These are phyloP conservation scores for Zymoseptoria passerinii DNA, from an alignment of 2,329 filamentous ascomycete species.

Conservation along the genomic window DNA sequence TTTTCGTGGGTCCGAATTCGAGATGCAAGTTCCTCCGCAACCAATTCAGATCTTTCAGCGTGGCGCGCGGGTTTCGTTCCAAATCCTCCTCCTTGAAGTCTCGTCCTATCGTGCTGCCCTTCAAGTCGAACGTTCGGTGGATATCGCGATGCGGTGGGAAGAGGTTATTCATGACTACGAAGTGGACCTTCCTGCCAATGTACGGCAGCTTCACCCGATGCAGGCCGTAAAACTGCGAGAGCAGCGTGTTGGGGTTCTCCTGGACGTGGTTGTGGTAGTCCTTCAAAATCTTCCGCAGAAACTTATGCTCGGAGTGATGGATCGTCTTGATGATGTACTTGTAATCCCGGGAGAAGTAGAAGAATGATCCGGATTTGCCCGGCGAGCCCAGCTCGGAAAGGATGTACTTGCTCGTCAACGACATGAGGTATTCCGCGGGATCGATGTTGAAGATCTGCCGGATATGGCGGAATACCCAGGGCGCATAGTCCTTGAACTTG, in stretches of 20 bases:
- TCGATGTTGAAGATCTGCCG: slow-evolving; percentile 83
- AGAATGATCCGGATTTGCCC: slow-evolving; percentile 97
- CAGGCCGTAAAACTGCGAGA: slow-evolving; percentile 95
- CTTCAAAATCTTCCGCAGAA: slow-evolving; percentile 71
- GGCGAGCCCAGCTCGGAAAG: slow-evolving; percentile 93
- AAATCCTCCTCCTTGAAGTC: slow-evolving; percentile 85
- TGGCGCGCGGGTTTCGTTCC: slow-evolving; percentile 81
- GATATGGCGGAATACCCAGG: slow-evolving; percentile 94
- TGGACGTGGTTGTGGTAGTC: slow-evolving; percentile 92
- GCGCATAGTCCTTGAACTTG: slow-evolving; percentile 99
- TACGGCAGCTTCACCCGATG: slow-evolving; percentile 98
- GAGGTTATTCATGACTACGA: slow-evolving; percentile 99
- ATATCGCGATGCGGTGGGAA: slow-evolving; percentile 97
- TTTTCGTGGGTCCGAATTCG: slow-evolving; percentile 83
- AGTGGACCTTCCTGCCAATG: slow-evolving; percentile 87
- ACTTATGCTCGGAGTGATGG: slow-evolving; percentile 88
- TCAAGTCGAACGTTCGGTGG: slow-evolving; percentile 92
- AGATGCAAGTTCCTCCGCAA: slow-evolving; percentile 74
- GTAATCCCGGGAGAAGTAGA: slow-evolving; percentile 98
- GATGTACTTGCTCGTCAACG: slow-evolving; percentile 96
- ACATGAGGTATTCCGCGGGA: slow-evolving; percentile 96
- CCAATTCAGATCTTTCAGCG: slow-evolving; percentile 96
- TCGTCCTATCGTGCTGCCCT: slow-evolving; percentile 89
- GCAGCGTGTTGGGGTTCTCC: slow-evolving; percentile 88
- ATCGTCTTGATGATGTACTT: slow-evolving; percentile 99